Percentiles rank a stretch among this genome's conserved stretches.
These are phyloP conservation scores for Chaetomium fimeti DNA, from an alignment of 495 filamentous ascomycete species.

Conservation along the genomic window DNA sequence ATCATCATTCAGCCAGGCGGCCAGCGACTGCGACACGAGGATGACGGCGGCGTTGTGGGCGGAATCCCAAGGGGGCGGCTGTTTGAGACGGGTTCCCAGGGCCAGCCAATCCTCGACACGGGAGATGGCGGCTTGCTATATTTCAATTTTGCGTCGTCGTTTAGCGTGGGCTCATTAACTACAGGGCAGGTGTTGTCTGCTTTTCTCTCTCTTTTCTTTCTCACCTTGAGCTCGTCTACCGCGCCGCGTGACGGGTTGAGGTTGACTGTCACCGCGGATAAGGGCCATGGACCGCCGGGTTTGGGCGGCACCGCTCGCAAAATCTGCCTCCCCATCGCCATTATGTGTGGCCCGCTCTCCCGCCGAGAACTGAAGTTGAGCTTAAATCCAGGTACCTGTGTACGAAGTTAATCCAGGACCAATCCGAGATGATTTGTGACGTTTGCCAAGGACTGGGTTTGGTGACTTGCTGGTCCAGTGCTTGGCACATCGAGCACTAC, in stretches of 20 bases:
- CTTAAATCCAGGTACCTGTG: background rate
- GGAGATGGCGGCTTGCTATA: constrained; percentile 13
- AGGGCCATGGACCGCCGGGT: too few relatives aligned
- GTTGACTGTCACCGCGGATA: constrained; percentile 1
- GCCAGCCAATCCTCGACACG: constrained; percentile 5
- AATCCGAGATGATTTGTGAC: too few relatives aligned
- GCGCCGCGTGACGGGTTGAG: background rate
- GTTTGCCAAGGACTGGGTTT: too few relatives aligned
- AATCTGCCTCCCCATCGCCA: background rate
- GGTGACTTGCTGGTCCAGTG: too few relatives aligned
- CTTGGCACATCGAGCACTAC: too few relatives aligned
- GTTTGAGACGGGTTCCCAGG: background rate
- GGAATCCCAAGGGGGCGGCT: background rate
- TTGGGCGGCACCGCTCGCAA: background rate
- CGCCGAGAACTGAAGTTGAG: background rate
- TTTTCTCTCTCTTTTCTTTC: background rate
- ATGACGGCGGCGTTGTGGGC: constrained; percentile 35
- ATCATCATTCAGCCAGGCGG: constrained; percentile 42
- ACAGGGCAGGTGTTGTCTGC: too few relatives aligned
- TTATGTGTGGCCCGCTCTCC: background rate
- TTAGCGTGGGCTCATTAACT: background rate
- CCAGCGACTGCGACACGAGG: constrained; percentile 37
- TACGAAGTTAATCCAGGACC: background rate
- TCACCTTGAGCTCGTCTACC: constrained; percentile 14
- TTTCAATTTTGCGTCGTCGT: background rate